These are phyloP conservation scores for Populus nigra DNA, from an alignment of 345 rosid genomes.

Conservation along the genomic window DNA sequence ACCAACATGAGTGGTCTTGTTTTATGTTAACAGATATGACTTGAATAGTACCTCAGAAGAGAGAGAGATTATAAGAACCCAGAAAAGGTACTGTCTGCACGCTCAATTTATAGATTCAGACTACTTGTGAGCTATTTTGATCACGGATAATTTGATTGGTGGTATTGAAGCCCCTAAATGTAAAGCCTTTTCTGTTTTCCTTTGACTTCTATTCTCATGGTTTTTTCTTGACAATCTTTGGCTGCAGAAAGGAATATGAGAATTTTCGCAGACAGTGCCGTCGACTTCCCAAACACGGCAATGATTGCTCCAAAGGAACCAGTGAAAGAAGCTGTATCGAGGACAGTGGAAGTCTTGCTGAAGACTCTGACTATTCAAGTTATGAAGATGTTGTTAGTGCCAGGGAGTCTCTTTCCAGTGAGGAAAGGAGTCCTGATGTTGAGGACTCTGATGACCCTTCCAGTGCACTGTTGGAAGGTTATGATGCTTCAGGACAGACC, in stretches of 20 bases:
- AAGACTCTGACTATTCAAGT: conserved; percentile 53
- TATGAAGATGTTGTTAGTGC: conserved; percentile 75
- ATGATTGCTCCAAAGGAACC: conserved; percentile 37
- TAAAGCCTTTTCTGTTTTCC: not conserved
- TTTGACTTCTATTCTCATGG: conserved; percentile 4
- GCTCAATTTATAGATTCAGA: conserved; percentile 1
- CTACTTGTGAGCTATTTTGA: not conserved
- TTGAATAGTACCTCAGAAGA: conserved; percentile 77
- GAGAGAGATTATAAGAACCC: conserved; percentile 56
- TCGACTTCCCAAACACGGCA: conserved; percentile 43
- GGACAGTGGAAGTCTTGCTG: conserved; percentile 38
- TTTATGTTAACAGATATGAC: conserved; percentile 52
- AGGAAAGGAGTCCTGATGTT: conserved; percentile 48
- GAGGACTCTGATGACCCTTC: conserved; percentile 53
- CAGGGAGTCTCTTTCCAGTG: conserved; percentile 64
- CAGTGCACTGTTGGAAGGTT: conserved; percentile 51
- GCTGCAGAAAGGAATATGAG: conserved; percentile 76
- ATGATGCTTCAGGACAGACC: conserved; percentile 40
- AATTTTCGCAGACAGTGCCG: conserved; percentile 73
- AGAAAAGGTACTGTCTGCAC: conserved; percentile 53
- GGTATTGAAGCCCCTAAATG: not conserved
- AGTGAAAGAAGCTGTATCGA: conserved; percentile 27
- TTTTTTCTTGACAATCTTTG: conserved; percentile 12
- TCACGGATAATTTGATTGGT: not conserved
- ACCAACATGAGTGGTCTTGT: not conserved